phyloP scores from a whole-genome alignment of 2,329 filamentous ascomycete species.

The Sporothrix humicola region DNA sequence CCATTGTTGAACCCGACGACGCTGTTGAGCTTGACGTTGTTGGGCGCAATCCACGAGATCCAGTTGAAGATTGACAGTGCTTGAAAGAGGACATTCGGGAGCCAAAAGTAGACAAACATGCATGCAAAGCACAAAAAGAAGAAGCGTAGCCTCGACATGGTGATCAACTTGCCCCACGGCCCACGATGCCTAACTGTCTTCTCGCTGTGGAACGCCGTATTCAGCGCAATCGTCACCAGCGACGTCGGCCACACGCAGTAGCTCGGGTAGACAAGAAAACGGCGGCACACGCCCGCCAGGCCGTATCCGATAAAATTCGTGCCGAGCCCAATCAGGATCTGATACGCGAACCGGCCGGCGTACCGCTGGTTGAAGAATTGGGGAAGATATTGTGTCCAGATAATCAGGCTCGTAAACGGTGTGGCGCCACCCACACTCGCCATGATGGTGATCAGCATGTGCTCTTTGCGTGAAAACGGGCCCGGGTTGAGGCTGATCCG shows the following conservation, averaged over 20 bases:
- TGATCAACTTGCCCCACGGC: background rate
- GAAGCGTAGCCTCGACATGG: conserved; percentile 2
- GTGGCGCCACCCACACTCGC: background rate
- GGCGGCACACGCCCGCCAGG: conserved; percentile 55
- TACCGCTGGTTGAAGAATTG: conserved; percentile 12
- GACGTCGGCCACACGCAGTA: conserved; percentile 59
- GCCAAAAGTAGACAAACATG: conserved; percentile 22
- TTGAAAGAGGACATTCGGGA: background rate
- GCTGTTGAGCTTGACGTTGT: conserved; percentile 7
- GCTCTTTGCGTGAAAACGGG: background rate
- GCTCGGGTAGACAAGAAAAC: conserved; percentile 59
- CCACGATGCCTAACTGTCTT: background rate
- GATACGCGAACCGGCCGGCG: background rate
- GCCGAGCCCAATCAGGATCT: conserved; percentile 49
- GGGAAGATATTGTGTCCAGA: conserved; percentile 13
- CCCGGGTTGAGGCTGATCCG: conserved; percentile 6
- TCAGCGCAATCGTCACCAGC: conserved; percentile 54
- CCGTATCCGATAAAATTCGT: conserved; percentile 64
- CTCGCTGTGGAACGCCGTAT: conserved; percentile 54
- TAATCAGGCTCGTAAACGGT: background rate
- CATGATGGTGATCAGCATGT: conserved; percentile 16
- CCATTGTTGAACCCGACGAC: conserved; percentile 13
- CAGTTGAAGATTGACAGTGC: conserved; percentile 9
- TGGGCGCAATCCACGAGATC: conserved; percentile 4
- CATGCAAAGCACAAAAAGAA: background rate